phyloP scores from a whole-genome alignment of 805 yeast species.

The Cyberlindnera saturnus region DNA sequence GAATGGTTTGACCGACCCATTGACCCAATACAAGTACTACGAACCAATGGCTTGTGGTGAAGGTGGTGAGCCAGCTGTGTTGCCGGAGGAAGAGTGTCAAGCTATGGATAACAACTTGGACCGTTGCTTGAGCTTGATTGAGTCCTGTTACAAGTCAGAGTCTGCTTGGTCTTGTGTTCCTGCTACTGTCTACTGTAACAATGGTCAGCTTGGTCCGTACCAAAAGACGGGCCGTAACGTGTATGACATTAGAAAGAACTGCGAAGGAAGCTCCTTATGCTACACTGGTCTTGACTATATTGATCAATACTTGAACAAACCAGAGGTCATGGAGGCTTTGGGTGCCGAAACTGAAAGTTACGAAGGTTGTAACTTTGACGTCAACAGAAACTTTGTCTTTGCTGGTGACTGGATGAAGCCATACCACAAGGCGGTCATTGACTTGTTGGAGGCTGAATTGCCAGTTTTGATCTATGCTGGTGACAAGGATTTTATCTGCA shows the following conservation, averaged over 20 bases:
- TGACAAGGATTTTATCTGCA: conserved; percentile 93
- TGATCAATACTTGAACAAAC: conserved; percentile 72
- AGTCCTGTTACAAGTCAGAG: conserved; percentile 70
- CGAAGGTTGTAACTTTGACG: conserved; percentile 70
- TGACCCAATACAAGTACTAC: conserved; percentile 69
- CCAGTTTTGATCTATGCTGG: conserved; percentile 93
- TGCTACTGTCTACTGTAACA: conserved; percentile 85
- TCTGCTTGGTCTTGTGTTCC: conserved; percentile 86
- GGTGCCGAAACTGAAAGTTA: conserved; percentile 87
- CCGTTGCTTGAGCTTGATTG: conserved; percentile 70
- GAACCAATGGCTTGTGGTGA: conserved; percentile 95
- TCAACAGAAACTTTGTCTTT: conserved; percentile 73
- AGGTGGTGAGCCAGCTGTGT: conserved; percentile 77
- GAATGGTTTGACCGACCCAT: conserved; percentile 85
- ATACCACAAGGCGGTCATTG: conserved; percentile 68
- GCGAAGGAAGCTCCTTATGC: conserved; percentile 69
- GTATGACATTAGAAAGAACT: conserved; percentile 79
- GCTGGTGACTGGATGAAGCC: conserved; percentile 94
- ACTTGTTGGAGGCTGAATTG: conserved; percentile 60
- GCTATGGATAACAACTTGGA: conserved; percentile 62
- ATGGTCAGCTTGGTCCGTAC: conserved; percentile 75
- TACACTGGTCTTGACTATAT: conserved; percentile 73
- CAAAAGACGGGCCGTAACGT: conserved; percentile 83
- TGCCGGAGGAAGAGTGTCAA: conserved; percentile 75
- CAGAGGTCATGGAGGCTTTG: conserved; percentile 68